These are phyloP conservation scores for Kazachstania martiniae DNA, from an alignment of 805 yeast genomes.

Conservation along the genomic window DNA sequence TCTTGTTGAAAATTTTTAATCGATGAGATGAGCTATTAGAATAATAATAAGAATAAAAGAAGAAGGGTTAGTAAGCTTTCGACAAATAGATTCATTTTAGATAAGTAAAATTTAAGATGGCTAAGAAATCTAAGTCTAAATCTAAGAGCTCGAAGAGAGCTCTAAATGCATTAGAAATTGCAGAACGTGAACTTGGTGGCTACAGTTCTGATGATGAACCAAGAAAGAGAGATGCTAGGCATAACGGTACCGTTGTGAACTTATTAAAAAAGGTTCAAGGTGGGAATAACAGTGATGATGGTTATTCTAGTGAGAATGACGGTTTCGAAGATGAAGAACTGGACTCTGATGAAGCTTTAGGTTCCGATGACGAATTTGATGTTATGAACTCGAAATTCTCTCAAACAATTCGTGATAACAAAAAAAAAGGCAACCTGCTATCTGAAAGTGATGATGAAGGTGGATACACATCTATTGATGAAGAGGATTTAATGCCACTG, in stretches of 20 bases:
- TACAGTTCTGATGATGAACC: constrained; percentile 26
- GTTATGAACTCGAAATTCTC: constrained; percentile 55
- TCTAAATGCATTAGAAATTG: constrained; percentile 42
- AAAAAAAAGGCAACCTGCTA: constrained; percentile 23
- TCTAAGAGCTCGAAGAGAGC: constrained; percentile 29
- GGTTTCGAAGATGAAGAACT: constrained; percentile 53
- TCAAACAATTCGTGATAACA: constrained; percentile 54
- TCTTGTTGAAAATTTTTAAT: neutral
- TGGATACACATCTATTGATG: constrained; percentile 69
- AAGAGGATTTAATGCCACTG: constrained; percentile 58
- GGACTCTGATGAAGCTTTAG: constrained; percentile 82
- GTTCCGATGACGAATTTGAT: constrained; percentile 67
- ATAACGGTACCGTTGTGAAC: constrained; percentile 31
- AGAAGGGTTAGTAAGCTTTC: no score
- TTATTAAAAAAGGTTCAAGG: constrained; percentile 20
- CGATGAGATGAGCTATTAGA: constrained; percentile 5
- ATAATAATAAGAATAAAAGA: no score
- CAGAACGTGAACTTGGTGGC: constrained; percentile 31
- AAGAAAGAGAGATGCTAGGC: constrained; percentile 17
- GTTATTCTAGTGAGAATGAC: constrained; percentile 21
- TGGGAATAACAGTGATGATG: constrained; percentile 2
- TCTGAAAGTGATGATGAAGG: constrained; percentile 34
- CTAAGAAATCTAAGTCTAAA: constrained; percentile 18
- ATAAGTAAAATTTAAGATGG: constrained; percentile 14
- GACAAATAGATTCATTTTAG: no score